Base-by-base conservation (phyloP, 2,329 filamentous ascomycete species). In the Hymenoscyphus fructigenus region DNA sequence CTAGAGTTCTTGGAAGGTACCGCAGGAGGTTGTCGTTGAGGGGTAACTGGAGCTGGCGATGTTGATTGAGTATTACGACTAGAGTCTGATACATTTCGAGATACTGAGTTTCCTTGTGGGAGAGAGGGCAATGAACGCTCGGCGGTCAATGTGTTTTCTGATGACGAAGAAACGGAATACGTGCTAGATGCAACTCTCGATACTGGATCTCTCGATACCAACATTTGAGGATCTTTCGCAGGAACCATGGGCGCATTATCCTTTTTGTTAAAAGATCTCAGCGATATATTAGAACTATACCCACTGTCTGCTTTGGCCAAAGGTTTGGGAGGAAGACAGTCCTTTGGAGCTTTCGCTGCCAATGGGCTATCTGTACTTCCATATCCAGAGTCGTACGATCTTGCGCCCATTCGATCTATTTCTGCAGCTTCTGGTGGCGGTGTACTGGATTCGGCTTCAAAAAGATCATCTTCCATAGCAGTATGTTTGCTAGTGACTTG, bases 281-380 rank as follows among this genome's bases (percentile, higher is more conserved):
- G 73, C 14, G 86, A 88, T 4, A 84, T 77, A 69, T 83, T 87
- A 7, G 85, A 88, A 70, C 84, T 84, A 70, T 88, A 88, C 17
- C 85, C 85, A 29, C 85, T 88, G 70, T 88, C 85, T 47, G 84
- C 81, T 67, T 86, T 86, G 36, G 82, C 80, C n/a, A 85, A 75
- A 5, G 81, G 75, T 62, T 79, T 82, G 14, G 66, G 61, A 17
- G 55, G 28, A 14, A 61, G 17, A 50, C 10, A 3, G 20, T 72
- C 70, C 17, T 57, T 28, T 5, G 67, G 59, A 14, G 65, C 62
- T 57, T 65, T 59, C 7, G 28, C 59, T 20, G 44, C 64, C 20
- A 50, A 59, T 26, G 64, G 32, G 32, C 61, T 61, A n/a, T 50
- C 55, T 15, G 62, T 32, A 32, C 53, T 66, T 17, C 62, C 69